Base-by-base conservation (phyloP, 768 basidiomycete species). In the Suillus brevipes region DNA sequence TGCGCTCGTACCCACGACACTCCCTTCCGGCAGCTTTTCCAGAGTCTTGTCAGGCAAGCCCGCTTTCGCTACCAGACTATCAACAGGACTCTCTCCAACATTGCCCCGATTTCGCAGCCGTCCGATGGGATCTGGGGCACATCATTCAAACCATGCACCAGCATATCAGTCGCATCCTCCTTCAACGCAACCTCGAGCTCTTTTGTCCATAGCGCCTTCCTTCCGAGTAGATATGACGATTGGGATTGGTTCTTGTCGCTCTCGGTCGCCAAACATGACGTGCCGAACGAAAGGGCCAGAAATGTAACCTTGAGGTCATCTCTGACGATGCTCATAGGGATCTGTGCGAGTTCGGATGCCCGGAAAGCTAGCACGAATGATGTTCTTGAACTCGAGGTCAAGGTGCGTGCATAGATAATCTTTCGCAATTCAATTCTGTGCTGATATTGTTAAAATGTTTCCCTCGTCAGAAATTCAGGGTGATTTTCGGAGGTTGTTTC, bases 1-100 rank as follows among this genome's bases (percentile, higher is more conserved):
- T 98, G 95, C 7, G 70, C 94, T 94, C 55, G 97, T 98, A 16
- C 97, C 97, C n/a, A 99, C 87, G 8, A 95, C 90, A 70, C 89
- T 90, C 12, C 95, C 95, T 14, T 84, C 84, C 2, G 95, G 95
- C 52, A 99, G 73, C 38, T 98, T 95, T 40, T 88, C 89, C 56
- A 99, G 78, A 1, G 74, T 83, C 73, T 83, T 91, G 83, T 89
- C 96, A 28, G 72, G 67, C 67, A 82, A 75, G 6, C 91, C 95
- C 60, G 84, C 78, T 79, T 91, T 94, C 62, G 97, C 88, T 40
- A 99, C 91, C 63, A 99, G 74, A 60, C 90, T 89, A 73, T 99
- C 97, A 61, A 89, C 86, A 0, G 92, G 92, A 76, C 96, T 89
- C 97, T 63, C 97, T 79, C 75, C 86, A 94, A 74, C 66, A 98